Base-by-base conservation (phyloP, 1,284 basidiomycete genomes). In the Marasmius sp. region DNA sequence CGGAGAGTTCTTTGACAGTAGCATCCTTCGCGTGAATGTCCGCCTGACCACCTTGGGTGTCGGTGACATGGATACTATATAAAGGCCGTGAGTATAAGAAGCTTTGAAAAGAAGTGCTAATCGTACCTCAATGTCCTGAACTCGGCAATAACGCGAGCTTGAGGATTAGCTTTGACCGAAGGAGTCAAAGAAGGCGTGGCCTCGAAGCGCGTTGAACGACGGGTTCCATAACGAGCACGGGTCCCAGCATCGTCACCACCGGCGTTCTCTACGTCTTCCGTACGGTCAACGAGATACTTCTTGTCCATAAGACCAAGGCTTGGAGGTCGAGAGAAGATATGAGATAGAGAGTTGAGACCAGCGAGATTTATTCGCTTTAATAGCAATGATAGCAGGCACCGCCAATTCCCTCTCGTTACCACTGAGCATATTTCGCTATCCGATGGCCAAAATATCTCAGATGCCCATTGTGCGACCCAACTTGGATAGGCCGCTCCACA, bases 1-100 rank as follows among this genome's bases (percentile, higher is more conserved):
- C 61, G 9, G 73, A 69, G 14, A 81, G 65, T 12, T 80, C 80
- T 43, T 39, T 81, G 60, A 11, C 72, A 27, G 68, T 65, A 9
- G 67, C 58, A 38, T 65, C 64, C 43, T 64, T 64, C 20, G 41
- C 33, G 8, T 37, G 52, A 36, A 36, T 14, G 41, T 67, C 63
- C 33, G 45, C 67, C 66, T 54, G 67, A 27, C 27, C 27, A 27
- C 27, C 68, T 51, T 66, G 62, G 11, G 66, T 69, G 48, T 69
- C 67, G 9, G 65, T 66, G 34, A 69, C 65, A 62, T 69, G 68
- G 34, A 69, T 63, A 62, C 68, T 69, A 50, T 10, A 43, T 43
- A 9, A 20, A 47, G 9, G 38, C 18, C 16, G 33, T 47, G 41
- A 12, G 11, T 43, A 41, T 57, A 10, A 45, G 43, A 43, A 16